Evolutionary conservation across 306 rosid genomes (phyloP), one percentile per base, ranked within the genome.

Genomic region (Mimosa pudica): DNA sequence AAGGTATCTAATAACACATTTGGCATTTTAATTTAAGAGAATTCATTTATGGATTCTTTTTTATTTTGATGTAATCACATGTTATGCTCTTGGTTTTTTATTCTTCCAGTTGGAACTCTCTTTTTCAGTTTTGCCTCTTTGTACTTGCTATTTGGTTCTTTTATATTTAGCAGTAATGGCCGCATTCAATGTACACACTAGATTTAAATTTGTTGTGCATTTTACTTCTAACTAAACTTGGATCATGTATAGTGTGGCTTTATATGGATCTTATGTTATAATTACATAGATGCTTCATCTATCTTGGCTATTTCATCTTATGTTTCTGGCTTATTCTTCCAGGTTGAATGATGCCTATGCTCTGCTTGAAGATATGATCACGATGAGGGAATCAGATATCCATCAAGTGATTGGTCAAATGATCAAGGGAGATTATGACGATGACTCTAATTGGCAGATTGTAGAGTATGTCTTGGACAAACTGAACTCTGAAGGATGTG

Each of bases 391-490:
- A 58, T 93, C 99, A 4, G 94, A 91, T 84, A 89, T 91, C 83
- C 97, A 93, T 82, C 99, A 91, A 88, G 94, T 93, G 84, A 89
- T 88, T 73, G 99, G 94, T 69, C 93, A 89, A 79, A 90, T 96
- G 96, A 93, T 96, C 80, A 93, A 87, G 83, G 99, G 99, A 81
- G 97, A 90, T 71, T 93, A 88, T 73, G 99, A 95, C 66, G 99
- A 95, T 45, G 98, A 89, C 48, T 87, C 93, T 70, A 96, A 96
- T 81, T 96, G 98, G 99, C 98, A 91, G 91, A 96, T 96, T 91
- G 97, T 96, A 61, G 97, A 93, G 82, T 96, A 93, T 84, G 83
- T 96, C 81, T 96, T 96, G 83, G 99, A 96, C 88, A 96, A 89
- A 86, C 90, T 96, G 82, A 93, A 86, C 68, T 86, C 94, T 58